Conservation (phyloP, 495 filamentous ascomycete species). For the Aspergillus olivimuriae region DNA sequence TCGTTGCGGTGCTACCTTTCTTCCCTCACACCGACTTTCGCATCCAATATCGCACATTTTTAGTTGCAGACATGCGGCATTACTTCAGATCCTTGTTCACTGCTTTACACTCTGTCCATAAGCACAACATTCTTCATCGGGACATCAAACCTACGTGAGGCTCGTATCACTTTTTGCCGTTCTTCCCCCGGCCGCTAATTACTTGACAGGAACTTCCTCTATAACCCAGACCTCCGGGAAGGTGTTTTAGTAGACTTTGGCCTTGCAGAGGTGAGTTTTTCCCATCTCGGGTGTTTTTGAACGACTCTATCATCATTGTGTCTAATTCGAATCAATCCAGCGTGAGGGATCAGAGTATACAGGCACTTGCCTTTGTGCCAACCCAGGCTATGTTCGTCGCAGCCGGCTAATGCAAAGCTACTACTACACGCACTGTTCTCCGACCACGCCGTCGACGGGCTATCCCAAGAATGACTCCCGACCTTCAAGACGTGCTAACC, state of each 20-base stretch:
- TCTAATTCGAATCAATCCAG: conserved; percentile 13
- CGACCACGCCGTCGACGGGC: conserved; percentile 48
- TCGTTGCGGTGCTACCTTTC: conserved; percentile 89
- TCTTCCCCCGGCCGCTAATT: conserved; percentile 9
- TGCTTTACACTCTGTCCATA: conserved; percentile 77
- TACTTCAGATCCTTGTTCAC: conserved; percentile 88
- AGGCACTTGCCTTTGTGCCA: conserved; percentile 35
- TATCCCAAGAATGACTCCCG: conserved; percentile 83
- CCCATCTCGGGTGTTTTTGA: no score
- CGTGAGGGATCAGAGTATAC: conserved; percentile 40
- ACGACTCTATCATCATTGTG: no score
- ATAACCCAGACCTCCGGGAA: conserved; percentile 71
- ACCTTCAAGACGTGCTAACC: conserved; percentile 83
- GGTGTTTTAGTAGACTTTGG: conserved; percentile 97
- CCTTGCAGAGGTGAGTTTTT: conserved; percentile 67
- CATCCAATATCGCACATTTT: conserved; percentile 87
- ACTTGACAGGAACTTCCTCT: conserved; percentile 73
- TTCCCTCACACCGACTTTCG: conserved; percentile 95
- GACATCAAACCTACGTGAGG: conserved; percentile 94
- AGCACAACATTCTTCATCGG: conserved; percentile 78
- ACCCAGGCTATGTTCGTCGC: conserved; percentile 32
- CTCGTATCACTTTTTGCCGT: not conserved
- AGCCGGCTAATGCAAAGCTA: conserved; percentile 35
- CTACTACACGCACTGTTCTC: conserved; percentile 32
- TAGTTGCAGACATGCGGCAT: conserved; percentile 71